Evolutionary conservation across 192 early-diverging fungal species (phyloP).

Genomic region (Anaeromyces robustus): DNA sequence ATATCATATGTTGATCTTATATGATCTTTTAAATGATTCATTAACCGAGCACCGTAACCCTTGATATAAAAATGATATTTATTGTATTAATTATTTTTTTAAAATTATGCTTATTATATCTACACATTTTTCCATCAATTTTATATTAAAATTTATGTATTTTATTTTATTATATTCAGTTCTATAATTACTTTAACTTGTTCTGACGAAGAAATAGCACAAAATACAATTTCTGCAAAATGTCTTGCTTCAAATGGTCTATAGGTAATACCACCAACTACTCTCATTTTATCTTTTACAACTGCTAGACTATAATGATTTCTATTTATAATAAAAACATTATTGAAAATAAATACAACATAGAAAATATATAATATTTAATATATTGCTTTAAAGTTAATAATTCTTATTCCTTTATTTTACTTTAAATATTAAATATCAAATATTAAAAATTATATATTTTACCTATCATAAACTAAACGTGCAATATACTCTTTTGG

Average conservation of each 20-base stretch:
- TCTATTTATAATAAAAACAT: slow-evolving; percentile 13
- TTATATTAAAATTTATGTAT: too few relatives aligned
- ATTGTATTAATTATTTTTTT: too few relatives aligned
- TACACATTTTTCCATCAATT: too few relatives aligned
- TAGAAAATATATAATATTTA: neutral
- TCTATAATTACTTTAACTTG: slow-evolving; percentile 64
- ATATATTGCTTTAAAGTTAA: neutral
- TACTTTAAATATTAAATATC: too few relatives aligned
- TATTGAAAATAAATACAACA: neutral
- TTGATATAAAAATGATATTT: slow-evolving; percentile 10
- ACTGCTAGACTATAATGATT: slow-evolving; percentile 78
- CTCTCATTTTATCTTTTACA: slow-evolving; percentile 45
- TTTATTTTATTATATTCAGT: neutral
- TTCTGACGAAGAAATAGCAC: slow-evolving; percentile 74
- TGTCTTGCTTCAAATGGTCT: slow-evolving; percentile 71
- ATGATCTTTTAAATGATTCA: slow-evolving; percentile 93
- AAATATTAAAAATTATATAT: too few relatives aligned
- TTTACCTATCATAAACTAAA: slow-evolving; percentile 84
- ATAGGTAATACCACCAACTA: slow-evolving; percentile 89
- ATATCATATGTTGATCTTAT: slow-evolving; percentile 55
- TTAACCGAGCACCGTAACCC: slow-evolving; percentile 91
- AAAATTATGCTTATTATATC: too few relatives aligned
- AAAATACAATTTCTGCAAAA: slow-evolving; percentile 99
- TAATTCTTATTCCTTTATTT: too few relatives aligned
- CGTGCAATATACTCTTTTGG: slow-evolving; percentile 95